A percentile compares a stretch with the other conserved stretches of the same genome.
Conservation (phyloP, 257 asterid species). For the Asclepias syriaca region DNA sequence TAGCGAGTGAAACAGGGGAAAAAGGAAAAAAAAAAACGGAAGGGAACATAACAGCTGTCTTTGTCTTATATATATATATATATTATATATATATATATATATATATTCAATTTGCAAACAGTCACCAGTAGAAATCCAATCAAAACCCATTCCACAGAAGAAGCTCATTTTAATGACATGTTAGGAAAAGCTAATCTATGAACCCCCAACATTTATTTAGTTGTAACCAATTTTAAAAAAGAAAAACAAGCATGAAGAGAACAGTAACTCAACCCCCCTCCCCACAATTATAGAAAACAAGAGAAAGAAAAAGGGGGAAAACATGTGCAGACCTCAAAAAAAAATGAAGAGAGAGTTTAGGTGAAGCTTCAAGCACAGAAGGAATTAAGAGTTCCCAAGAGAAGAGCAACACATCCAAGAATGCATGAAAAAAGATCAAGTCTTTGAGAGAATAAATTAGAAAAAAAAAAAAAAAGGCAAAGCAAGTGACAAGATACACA, state of each 20-base stretch:
- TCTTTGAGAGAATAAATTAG: not conserved
- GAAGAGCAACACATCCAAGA: slow-evolving; percentile 11
- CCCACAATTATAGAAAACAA: not conserved
- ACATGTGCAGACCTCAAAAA: slow-evolving; percentile 34
- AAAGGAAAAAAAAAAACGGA: slow-evolving; percentile 7
- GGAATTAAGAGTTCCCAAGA: slow-evolving; percentile 23
- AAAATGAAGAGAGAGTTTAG: slow-evolving; percentile 20
- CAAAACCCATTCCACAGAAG: slow-evolving; percentile 21
- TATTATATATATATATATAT: not conserved
- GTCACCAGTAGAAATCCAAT: slow-evolving; percentile 21
- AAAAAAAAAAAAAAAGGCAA: slow-evolving; percentile 14
- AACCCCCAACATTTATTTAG: slow-evolving; percentile 8
- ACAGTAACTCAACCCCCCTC: slow-evolving; percentile 1
- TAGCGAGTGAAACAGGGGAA: not conserved
- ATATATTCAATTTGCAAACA: slow-evolving; percentile 4
- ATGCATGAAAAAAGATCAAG: slow-evolving; percentile 21
- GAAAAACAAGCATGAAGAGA: slow-evolving; percentile 5
- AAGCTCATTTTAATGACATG: slow-evolving; percentile 12
- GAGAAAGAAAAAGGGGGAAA: not conserved
- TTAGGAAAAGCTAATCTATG: slow-evolving; percentile 11
- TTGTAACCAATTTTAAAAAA: not conserved
- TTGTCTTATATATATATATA: slow-evolving; percentile 19
- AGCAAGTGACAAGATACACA: slow-evolving; percentile 9
- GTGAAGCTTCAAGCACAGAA: not conserved
- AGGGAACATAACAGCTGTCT: slow-evolving; percentile 20